These are phyloP conservation scores for Primulina huaijiensis DNA, from an alignment of 257 asterid genomes.

Conservation along the genomic window DNA sequence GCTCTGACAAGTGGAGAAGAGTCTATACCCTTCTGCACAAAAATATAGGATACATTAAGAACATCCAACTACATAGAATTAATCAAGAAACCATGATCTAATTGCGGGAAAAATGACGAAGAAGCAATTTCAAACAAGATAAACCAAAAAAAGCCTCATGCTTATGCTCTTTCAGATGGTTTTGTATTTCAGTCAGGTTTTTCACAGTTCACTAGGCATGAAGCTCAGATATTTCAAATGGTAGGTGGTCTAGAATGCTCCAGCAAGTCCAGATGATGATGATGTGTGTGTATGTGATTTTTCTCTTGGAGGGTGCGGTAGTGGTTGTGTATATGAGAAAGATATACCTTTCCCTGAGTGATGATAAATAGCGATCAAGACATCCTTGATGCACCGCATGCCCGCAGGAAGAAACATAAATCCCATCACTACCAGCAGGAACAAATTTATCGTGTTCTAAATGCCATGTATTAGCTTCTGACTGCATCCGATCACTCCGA, in stretches of 20 bases:
- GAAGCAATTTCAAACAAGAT: neutral
- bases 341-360: slow-evolving; percentile 84
- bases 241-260: neutral
- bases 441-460: slow-evolving; percentile 57
- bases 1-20: neutral
- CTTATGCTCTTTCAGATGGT: neutral
- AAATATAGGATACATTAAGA: neutral
- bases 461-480: slow-evolving; percentile 31
- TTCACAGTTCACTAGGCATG: neutral
- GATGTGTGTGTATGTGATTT: neutral
- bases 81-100: neutral
- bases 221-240: neutral
- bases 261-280: neutral
- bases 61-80: neutral
- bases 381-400: slow-evolving; percentile 99
- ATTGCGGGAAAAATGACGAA: neutral
- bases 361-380: slow-evolving; percentile 82
- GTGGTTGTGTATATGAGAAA: slow-evolving; percentile 15
- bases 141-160: no score
- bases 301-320: neutral
- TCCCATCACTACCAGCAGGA: slow-evolving; percentile 72
- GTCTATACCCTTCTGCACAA: neutral
- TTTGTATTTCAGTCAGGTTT: neutral
- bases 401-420: slow-evolving; percentile 89
- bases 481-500: slow-evolving; percentile 35